These are phyloP conservation scores for Fusarium keratoplasticum DNA, from an alignment of 2,329 filamentous ascomycete species.

Conservation along the genomic window DNA sequence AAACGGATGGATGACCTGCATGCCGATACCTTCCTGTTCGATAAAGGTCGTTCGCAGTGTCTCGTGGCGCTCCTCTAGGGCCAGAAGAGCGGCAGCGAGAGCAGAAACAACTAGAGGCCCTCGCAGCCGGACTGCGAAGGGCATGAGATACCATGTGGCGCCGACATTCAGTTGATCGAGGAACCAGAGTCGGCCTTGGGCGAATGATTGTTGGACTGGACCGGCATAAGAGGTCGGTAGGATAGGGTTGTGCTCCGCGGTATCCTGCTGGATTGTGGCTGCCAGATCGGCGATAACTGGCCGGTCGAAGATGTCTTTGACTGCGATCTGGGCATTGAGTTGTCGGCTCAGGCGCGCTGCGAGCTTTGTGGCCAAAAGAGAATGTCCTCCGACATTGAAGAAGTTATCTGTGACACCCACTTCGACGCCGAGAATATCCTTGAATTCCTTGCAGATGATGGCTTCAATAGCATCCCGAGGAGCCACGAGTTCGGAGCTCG, in stretches of 20 bases:
- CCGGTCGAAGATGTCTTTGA: background rate
- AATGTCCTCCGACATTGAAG: background rate
- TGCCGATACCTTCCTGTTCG: background rate
- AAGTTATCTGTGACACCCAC: background rate
- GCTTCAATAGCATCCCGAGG: too few species aligned
- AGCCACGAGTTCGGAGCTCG: too few species aligned
- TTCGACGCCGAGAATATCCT: background rate
- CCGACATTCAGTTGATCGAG: background rate
- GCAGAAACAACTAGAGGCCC: background rate
- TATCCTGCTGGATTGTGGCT: constrained; percentile 54
- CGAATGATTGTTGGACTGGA: background rate
- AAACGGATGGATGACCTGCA: constrained; percentile 13
- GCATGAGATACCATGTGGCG: background rate
- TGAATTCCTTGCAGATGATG: too few species aligned
- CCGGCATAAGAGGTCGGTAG: too few species aligned
- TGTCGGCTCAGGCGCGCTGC: background rate
- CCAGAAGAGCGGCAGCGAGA: background rate
- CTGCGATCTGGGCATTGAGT: background rate
- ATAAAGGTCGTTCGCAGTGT: background rate
- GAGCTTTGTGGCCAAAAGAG: background rate
- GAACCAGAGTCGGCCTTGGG: background rate
- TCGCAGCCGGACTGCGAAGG: background rate
- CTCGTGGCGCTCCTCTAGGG: background rate
- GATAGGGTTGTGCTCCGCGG: too few species aligned
- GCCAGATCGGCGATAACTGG: background rate